Evolutionary conservation across 306 rosid species (phyloP).

Genomic region (Sicyos edulis): DNA sequence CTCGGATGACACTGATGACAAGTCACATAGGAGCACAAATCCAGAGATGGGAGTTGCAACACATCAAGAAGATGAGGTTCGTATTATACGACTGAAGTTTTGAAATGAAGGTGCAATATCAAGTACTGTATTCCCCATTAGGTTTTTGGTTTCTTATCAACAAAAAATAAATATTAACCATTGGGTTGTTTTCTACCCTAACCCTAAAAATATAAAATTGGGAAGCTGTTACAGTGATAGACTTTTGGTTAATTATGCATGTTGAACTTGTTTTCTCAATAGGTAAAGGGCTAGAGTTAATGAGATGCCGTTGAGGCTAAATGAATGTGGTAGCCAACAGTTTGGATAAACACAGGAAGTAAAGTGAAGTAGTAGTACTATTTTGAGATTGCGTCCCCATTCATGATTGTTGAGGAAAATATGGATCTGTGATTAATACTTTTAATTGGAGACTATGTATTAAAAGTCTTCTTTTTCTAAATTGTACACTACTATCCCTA

Average conservation of each 20-base stretch:
- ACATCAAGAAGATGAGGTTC: slow-evolving; percentile 49
- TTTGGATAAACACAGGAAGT: neutral
- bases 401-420: neutral
- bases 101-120: neutral
- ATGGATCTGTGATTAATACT: neutral
- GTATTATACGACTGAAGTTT: neutral
- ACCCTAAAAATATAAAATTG: neutral
- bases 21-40: slow-evolving; percentile 43
- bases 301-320: neutral
- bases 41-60: slow-evolving; percentile 47
- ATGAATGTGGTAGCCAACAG: neutral
- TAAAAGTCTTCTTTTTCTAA: neutral
- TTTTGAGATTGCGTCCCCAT: neutral
- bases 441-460: neutral
- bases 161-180: too few species aligned
- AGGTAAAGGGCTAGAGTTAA: neutral
- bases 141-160: too few species aligned
- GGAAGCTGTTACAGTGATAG: neutral
- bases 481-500: neutral
- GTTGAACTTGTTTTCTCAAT: neutral
- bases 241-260: neutral
- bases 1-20: slow-evolving; percentile 93
- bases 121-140: neutral
- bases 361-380: neutral
- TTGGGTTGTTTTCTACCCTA: neutral